phyloP scores from a whole-genome alignment of 1,284 basidiomycete species.

The Ceratobasidium sp. region DNA sequence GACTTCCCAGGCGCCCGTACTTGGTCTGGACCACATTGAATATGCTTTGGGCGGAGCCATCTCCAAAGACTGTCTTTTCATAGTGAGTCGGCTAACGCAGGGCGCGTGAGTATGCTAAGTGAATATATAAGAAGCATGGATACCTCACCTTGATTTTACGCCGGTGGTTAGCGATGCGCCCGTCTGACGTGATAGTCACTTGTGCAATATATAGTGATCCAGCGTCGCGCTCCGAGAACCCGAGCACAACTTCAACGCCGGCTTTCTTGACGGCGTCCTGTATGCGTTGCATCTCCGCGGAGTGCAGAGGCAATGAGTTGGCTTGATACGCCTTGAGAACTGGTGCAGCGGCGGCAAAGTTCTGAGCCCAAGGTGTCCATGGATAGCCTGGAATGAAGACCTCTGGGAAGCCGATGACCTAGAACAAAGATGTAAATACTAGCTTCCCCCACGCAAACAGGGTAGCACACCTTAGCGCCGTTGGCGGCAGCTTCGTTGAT shows the following conservation, averaged over 20 bases:
- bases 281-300: conserved; percentile 57
- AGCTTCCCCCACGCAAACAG: conserved; percentile 55
- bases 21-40: conserved; percentile 50
- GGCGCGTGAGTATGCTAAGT: background rate
- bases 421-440: background rate
- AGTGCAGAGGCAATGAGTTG: conserved; percentile 56
- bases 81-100: conserved; percentile 16
- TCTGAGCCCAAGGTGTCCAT: conserved; percentile 57
- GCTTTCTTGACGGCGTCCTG: conserved; percentile 55
- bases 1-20: conserved; percentile 54
- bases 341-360: conserved; percentile 51
- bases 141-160: conserved; percentile 56
- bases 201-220: conserved; percentile 56
- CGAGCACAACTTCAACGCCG: conserved; percentile 54
- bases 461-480: conserved; percentile 57
- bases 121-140: background rate
- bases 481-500: conserved; percentile 55
- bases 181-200: conserved; percentile 55
- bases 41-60: conserved; percentile 49
- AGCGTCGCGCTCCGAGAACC: conserved; percentile 57
- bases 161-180: conserved; percentile 56
- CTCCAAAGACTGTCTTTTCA: conserved; percentile 56
- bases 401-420: conserved; percentile 20
- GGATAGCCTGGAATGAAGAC: conserved; percentile 54
- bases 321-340: conserved; percentile 55